These are phyloP conservation scores for Aspergillus sp. DNA, from an alignment of 2,329 filamentous ascomycete species.

Conservation along the genomic window DNA sequence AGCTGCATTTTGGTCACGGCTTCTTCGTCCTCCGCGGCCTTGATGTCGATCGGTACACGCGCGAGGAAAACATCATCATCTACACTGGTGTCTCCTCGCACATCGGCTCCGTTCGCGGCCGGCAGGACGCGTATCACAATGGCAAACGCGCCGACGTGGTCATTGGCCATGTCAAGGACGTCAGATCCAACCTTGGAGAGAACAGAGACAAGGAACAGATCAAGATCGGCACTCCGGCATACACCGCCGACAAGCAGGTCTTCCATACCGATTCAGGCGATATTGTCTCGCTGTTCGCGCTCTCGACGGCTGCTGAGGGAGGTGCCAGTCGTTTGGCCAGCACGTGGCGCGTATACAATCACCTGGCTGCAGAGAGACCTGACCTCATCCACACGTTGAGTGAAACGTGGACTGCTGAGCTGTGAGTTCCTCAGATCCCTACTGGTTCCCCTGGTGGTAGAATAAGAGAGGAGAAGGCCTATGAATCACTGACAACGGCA, in stretches of 20 bases:
- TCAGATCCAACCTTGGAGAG: conserved; percentile 33
- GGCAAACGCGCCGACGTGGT: conserved; percentile 47
- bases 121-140: conserved; percentile 40
- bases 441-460: no score
- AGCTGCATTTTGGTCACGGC: conserved; percentile 43
- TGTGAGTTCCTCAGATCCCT: no score
- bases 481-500: no score
- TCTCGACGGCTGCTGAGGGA: conserved; percentile 48
- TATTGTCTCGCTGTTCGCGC: conserved; percentile 52
- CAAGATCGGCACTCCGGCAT: conserved; percentile 44
- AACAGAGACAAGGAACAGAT: neutral
- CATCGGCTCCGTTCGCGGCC: conserved; percentile 39
- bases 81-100: conserved; percentile 46
- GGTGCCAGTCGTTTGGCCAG: conserved; percentile 55
- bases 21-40: conserved; percentile 48
- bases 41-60: conserved; percentile 34
- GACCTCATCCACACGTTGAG: conserved; percentile 54
- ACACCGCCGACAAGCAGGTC: conserved; percentile 44
- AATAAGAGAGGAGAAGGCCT: no score
- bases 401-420: conserved; percentile 41
- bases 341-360: conserved; percentile 56
- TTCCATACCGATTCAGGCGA: conserved; percentile 60
- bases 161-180: conserved; percentile 63
- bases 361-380: conserved; percentile 52
- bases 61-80: conserved; percentile 41